Evolutionary conservation across 306 rosid species (phyloP).

Genomic region (Boehmeria nivea): DNA sequence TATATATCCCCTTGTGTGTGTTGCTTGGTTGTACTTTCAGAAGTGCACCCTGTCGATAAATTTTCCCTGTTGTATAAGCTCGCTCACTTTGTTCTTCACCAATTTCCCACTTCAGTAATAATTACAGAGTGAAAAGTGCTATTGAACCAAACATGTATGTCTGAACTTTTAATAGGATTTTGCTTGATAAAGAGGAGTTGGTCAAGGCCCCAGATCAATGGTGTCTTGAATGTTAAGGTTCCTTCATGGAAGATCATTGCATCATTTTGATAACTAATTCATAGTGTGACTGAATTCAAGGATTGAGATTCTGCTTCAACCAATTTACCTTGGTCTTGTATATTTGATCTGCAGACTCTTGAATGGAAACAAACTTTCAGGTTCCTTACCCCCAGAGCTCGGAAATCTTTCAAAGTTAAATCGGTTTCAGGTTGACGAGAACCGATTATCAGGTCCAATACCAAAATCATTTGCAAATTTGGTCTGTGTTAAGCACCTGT

Average conservation of each 20-base stretch:
- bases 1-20: too few species aligned
- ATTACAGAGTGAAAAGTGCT: too few species aligned
- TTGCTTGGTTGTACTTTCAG: too few species aligned
- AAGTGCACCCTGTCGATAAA: too few species aligned
- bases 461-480: constrained; percentile 48
- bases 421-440: constrained; percentile 46
- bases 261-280: not conserved
- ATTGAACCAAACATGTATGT: not conserved
- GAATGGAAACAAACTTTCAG: constrained; percentile 51
- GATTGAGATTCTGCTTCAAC: not conserved
- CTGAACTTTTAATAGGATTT: not conserved
- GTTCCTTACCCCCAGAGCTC: constrained; percentile 55
- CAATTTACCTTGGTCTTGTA: not conserved
- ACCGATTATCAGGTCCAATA: constrained; percentile 47
- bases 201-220: not conserved
- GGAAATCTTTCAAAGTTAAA: constrained; percentile 43
- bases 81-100: too few species aligned
- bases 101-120: too few species aligned
- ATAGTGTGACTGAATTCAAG: not conserved
- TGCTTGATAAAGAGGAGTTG: not conserved
- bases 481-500: constrained; percentile 46
- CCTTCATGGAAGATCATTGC: not conserved
- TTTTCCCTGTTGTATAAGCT: too few species aligned
- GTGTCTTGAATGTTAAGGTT: not conserved
- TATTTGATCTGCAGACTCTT: constrained; percentile 39